Evolutionary conservation across 805 yeast genomes (phyloP).

Genomic region (Nakazawaea ishiwadae): DNA sequence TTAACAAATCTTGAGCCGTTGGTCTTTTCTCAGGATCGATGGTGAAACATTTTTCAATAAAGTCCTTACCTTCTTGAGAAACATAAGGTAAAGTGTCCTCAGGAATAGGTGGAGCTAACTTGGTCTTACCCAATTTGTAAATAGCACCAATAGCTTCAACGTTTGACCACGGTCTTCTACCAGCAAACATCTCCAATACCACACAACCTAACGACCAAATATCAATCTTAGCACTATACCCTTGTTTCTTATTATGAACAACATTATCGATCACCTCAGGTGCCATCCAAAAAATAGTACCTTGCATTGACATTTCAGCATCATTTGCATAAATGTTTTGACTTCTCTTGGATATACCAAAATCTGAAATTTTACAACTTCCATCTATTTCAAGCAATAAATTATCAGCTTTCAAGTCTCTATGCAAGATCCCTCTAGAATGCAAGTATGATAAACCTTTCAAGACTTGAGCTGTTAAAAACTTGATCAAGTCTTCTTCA

Average conservation of each 20-base stretch:
- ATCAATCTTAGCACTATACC: constrained; percentile 96
- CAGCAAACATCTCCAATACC: constrained; percentile 96
- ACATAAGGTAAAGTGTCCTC: constrained; percentile 72
- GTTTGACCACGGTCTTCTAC: constrained; percentile 96
- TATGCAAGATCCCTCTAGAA: constrained; percentile 79
- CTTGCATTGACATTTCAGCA: constrained; percentile 97
- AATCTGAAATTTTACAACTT: constrained; percentile 90
- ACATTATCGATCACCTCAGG: constrained; percentile 94
- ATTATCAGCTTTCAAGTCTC: constrained; percentile 95
- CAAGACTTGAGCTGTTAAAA: constrained; percentile 73
- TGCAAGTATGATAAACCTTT: constrained; percentile 87
- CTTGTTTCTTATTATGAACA: constrained; percentile 69
- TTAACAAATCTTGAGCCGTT: constrained; percentile 76
- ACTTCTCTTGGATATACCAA: constrained; percentile 88
- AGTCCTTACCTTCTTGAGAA: constrained; percentile 60
- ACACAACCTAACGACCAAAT: constrained; percentile 99
- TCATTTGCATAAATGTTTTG: constrained; percentile 84
- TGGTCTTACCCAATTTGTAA: constrained; percentile 79
- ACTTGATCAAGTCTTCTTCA: constrained; percentile 70
- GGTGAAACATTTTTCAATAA: constrained; percentile 68
- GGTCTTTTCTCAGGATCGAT: constrained; percentile 83
- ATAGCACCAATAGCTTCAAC: constrained; percentile 94
- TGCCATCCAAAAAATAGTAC: constrained; percentile 99
- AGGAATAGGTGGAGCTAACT: constrained; percentile 93
- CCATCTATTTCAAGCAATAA: constrained; percentile 86